Percentiles rank a stretch among this genome's conserved stretches.
Evolutionary conservation across 179 eudicot species (phyloP).

Genomic region (Corrigiola litoralis): DNA sequence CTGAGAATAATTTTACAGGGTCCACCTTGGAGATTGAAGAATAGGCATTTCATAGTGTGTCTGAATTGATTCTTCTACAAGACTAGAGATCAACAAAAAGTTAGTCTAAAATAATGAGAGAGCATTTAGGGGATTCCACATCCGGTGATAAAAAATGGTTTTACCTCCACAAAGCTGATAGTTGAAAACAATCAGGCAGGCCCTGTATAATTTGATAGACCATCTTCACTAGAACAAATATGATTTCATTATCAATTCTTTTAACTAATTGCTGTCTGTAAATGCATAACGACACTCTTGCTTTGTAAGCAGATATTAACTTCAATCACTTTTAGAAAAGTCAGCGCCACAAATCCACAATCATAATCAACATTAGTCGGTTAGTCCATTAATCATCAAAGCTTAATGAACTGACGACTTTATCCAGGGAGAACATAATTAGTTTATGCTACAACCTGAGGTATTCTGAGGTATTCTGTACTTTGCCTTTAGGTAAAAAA

Average conservation of each 20-base stretch:
- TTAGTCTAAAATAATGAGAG: neutral
- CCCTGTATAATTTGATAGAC: neutral
- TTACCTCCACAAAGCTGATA: slow-evolving; percentile 10
- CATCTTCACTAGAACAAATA: neutral
- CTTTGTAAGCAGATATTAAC: neutral
- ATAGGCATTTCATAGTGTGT: slow-evolving; percentile 23
- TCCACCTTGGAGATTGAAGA: slow-evolving; percentile 21
- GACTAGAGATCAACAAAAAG: slow-evolving; percentile 1
- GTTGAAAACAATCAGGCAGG: slow-evolving; percentile 2
- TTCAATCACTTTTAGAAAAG: neutral
- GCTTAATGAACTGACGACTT: neutral
- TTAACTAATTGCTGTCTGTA: neutral
- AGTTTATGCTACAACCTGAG: no score
- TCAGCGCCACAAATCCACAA: neutral
- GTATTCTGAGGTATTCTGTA: no score
- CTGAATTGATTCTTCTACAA: slow-evolving; percentile 16
- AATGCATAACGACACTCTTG: neutral
- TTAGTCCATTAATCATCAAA: neutral
- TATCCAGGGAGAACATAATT: no score
- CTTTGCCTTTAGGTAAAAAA: no score
- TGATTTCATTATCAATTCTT: no score
- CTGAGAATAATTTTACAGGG: slow-evolving; percentile 20
- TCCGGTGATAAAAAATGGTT: neutral
- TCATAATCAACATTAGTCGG: neutral
- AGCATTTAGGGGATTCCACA: neutral